Base-by-base conservation (phyloP, 495 filamentous ascomycete species). In the Aspergillus panamensis region DNA sequence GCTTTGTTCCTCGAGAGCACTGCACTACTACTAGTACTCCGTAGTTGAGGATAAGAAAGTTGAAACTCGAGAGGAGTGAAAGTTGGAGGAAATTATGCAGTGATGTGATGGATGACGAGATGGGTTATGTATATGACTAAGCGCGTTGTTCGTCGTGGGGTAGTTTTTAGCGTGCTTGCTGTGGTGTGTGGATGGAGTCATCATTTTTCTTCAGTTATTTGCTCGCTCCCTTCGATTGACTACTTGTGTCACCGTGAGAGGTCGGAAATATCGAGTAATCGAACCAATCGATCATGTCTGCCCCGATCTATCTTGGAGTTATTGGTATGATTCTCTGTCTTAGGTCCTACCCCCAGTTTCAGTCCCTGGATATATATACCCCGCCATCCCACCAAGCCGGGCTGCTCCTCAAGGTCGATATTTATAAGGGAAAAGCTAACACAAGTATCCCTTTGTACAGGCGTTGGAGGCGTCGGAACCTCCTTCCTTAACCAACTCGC, bases 391-490 rank as follows among this genome's bases (percentile, higher is more conserved):
- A 25, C 25, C 25, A 25, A n/a, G n/a, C n/a, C n/a, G n/a, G n/a
- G n/a, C 29, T 33, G 17, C 8, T 45, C 14, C 9, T 17, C 16
- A 19, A 16, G 16, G 17, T 14, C 8, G 14, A 44, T 44, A n/a
- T 45, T 45, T 21, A 20, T 19, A n/a, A 19, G 16, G 10, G 16
- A 6, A 7, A 10, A 17, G 7, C 19, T 45, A 20, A 45, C 17
- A 29, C 10, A 50, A 45, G 16, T 6, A 8, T 7, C 3, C 17
- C 16, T 44, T 57, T 12, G 25, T 25, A 25, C 63, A 97, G 94
- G 94, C 62, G 89, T 87, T 61, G 94, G 94, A 64, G 93, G 94
- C 53, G 94, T 98, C 52, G 94, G 94, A 58, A 89, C 89, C 70
- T 84, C 84, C 66, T 97, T 97, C 81, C 85, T 98, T 62, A 74